phyloP scores from a whole-genome alignment of 2,329 filamentous ascomycete genomes.

The Aureobasidium sp. region DNA sequence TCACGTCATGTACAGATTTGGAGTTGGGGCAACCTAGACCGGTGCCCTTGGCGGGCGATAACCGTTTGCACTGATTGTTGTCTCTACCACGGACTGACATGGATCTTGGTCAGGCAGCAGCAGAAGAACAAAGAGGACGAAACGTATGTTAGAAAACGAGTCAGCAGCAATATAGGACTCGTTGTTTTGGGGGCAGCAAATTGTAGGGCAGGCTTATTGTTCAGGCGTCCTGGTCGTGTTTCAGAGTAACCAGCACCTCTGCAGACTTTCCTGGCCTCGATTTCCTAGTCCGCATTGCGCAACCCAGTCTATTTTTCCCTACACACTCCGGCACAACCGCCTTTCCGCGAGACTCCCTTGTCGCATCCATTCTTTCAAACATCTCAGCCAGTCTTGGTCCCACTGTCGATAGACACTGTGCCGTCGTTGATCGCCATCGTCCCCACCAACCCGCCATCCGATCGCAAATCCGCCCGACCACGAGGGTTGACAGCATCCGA shows the following conservation, averaged over 20 bases:
- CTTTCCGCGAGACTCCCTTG: background rate
- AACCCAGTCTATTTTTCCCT: constrained; percentile 3
- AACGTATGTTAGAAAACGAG: background rate
- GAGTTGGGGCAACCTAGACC: background rate
- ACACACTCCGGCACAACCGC: background rate
- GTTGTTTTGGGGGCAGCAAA: background rate
- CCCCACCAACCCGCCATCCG: background rate
- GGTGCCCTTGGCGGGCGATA: background rate
- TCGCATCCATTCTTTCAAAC: background rate
- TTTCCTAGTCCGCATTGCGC: constrained; percentile 1
- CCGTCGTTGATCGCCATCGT: constrained; percentile 2
- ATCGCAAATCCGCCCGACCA: constrained; percentile 7
- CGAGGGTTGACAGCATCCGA: background rate
- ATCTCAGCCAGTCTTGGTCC: background rate
- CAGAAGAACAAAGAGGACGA: background rate
- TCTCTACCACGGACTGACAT: background rate
- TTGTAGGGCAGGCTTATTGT: background rate
- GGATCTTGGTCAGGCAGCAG: background rate
- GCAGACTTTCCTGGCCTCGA: background rate
- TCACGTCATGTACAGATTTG: background rate
- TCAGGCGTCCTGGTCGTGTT: background rate
- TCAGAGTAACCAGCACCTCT: background rate
- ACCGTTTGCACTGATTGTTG: constrained; percentile 1
- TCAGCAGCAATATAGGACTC: background rate
- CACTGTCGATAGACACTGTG: background rate